phyloP scores from a whole-genome alignment of 768 basidiomycete species.

The Saitozyma podzolica region DNA sequence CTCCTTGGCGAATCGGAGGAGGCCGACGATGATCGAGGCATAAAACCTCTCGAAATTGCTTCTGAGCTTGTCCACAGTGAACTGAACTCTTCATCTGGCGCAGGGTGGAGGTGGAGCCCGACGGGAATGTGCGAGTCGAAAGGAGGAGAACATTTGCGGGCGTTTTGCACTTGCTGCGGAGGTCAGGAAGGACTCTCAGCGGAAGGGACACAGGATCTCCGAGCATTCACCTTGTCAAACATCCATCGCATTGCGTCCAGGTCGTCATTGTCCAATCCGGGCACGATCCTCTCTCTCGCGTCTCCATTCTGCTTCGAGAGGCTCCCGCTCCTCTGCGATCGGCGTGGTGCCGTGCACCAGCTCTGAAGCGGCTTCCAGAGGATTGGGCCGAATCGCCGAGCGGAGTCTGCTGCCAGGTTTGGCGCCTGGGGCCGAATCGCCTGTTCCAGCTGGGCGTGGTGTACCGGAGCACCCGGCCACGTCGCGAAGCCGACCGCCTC shows the following conservation, averaged over 20 bases:
- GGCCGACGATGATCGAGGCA: conserved; percentile 53
- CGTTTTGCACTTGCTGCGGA: conserved; percentile 55
- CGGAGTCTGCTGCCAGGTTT: too few relatives aligned
- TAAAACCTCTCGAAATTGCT: conserved; percentile 56
- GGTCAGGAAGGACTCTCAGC: too few relatives aligned
- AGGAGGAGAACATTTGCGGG: conserved; percentile 48
- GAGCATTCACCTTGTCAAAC: conserved; percentile 56
- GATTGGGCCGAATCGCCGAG: too few relatives aligned
- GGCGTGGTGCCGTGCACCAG: too few relatives aligned
- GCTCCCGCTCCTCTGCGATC: too few relatives aligned
- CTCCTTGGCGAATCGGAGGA: conserved; percentile 52
- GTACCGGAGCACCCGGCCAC: too few relatives aligned
- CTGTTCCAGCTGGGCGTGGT: too few relatives aligned
- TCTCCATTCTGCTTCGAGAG: too few relatives aligned
- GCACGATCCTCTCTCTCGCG: too few relatives aligned
- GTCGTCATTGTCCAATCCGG: conserved; percentile 55
- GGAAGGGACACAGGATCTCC: background rate
- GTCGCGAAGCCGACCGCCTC: too few relatives aligned
- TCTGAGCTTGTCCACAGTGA: conserved; percentile 56
- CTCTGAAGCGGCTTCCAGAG: too few relatives aligned
- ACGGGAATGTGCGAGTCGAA: conserved; percentile 37
- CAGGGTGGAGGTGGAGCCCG: conserved; percentile 55
- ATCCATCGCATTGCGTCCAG: conserved; percentile 54
- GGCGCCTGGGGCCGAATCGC: too few relatives aligned
- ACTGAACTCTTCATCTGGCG: conserved; percentile 56